Conservation (phyloP, 345 rosid species). For the Diplotaxis tenuifolia region DNA sequence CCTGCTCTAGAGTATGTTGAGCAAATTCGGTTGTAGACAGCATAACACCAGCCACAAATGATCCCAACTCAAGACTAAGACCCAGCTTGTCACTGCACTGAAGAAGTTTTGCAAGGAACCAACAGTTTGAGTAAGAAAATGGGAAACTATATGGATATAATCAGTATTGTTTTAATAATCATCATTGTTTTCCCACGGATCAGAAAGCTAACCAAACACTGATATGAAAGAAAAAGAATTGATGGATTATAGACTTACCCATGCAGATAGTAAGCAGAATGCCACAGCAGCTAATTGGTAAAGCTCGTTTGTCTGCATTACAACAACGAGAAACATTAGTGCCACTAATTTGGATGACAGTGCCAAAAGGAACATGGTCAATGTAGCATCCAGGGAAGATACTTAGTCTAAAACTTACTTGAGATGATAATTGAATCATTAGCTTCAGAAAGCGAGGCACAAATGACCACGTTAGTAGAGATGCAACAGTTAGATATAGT, state of each 20-base stretch:
- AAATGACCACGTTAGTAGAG: constrained; percentile 86
- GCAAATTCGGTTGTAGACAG: constrained; percentile 94
- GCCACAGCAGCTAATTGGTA: constrained; percentile 99
- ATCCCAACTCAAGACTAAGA: constrained; percentile 98
- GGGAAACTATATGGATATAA: background rate
- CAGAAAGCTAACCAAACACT: background rate
- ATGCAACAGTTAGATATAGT: constrained; percentile 68
- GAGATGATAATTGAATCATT: constrained; percentile 95
- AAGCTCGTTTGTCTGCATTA: constrained; percentile 87
- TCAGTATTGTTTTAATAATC: background rate
- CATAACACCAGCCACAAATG: constrained; percentile 99
- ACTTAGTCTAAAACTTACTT: constrained; percentile 51
- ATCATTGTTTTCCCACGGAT: background rate
- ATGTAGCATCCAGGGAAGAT: constrained; percentile 2
- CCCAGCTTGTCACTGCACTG: constrained; percentile 99
- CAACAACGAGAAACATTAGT: constrained; percentile 31
- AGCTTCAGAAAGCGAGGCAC: constrained; percentile 95
- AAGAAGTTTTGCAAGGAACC: constrained; percentile 36
- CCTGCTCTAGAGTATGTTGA: constrained; percentile 97
- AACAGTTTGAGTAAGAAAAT: constrained; percentile 9
- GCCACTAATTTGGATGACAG: too few relatives aligned
- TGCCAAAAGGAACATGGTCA: background rate
- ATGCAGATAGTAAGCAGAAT: constrained; percentile 96
- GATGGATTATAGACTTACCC: constrained; percentile 62
- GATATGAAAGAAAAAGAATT: background rate